Percentiles rank a stretch among this genome's conserved stretches.
phyloP scores from a whole-genome alignment of 202 grass and related monocot species.

The Carex sylvatica region DNA sequence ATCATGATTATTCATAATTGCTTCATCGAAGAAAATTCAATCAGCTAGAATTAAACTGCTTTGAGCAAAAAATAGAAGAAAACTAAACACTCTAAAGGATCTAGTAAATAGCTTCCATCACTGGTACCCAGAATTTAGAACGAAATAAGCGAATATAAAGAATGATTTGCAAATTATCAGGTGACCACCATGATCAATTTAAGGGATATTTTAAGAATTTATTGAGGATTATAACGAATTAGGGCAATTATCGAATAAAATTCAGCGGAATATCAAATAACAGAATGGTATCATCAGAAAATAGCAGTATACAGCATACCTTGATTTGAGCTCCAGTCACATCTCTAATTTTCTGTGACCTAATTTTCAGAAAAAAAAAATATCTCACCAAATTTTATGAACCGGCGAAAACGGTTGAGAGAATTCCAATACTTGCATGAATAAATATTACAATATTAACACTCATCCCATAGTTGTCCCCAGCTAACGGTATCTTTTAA shows the following conservation, averaged over 20 bases:
- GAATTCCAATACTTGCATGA: not conserved
- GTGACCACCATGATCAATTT: not conserved
- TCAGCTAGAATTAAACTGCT: not conserved
- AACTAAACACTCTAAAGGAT: not conserved
- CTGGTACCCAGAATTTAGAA: not conserved
- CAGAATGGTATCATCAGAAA: not conserved
- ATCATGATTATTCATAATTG: not conserved
- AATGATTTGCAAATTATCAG: not conserved
- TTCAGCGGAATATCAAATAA: not conserved
- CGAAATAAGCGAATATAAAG: not conserved
- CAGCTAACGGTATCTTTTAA: too few relatives aligned
- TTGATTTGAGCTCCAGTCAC: not conserved
- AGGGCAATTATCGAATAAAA: not conserved
- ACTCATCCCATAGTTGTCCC: too few relatives aligned
- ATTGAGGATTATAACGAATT: not conserved
- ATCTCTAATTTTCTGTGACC: not conserved
- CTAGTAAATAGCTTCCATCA: not conserved
- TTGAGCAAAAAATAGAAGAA: not conserved
- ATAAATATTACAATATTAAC: too few relatives aligned
- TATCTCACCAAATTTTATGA: not conserved
- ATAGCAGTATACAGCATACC: not conserved
- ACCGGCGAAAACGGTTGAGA: not conserved
- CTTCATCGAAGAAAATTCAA: not conserved
- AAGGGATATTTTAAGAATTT: not conserved
- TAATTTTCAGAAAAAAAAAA: not conserved